These are phyloP conservation scores for Aspergillus spinulosporus DNA, from an alignment of 2,329 filamentous ascomycete genomes.

Conservation along the genomic window DNA sequence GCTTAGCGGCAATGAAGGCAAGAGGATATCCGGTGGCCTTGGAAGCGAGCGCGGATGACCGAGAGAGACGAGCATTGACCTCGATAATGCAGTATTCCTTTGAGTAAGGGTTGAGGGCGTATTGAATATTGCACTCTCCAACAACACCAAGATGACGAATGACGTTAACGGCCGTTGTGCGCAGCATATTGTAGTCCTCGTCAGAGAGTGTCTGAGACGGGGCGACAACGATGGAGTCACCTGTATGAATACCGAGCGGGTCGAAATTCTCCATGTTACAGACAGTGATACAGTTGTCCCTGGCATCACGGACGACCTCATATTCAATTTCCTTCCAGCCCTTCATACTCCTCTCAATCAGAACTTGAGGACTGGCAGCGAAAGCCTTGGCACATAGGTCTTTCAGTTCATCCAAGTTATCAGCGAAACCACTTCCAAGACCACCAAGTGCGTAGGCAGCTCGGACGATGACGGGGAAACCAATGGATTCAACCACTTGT, in stretches of 20 bases:
- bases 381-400: constrained; percentile 94
- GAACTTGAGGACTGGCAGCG: constrained; percentile 88
- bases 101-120: constrained; percentile 92
- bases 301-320: constrained; percentile 91
- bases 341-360: constrained; percentile 98
- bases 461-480: constrained; percentile 94
- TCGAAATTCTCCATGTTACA: constrained; percentile 99
- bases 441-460: constrained; percentile 95
- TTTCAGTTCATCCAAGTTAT: constrained; percentile 77
- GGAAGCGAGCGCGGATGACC: constrained; percentile 91
- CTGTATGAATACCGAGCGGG: constrained; percentile 94
- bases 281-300: constrained; percentile 98
- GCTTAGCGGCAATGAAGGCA: constrained; percentile 94
- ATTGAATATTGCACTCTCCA: constrained; percentile 98
- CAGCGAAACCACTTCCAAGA: constrained; percentile 90
- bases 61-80: constrained; percentile 92
- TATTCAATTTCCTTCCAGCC: constrained; percentile 99
- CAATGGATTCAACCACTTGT: constrained; percentile 83
- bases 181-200: constrained; percentile 98
- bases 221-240: constrained; percentile 96
- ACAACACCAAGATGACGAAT: constrained; percentile 96
- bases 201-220: constrained; percentile 96
- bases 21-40: constrained; percentile 97
- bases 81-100: constrained; percentile 99
- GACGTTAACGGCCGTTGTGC: constrained; percentile 94